Evolutionary conservation across 176 grass and related monocot species (phyloP).

Genomic region (Zoysia pacifica): DNA sequence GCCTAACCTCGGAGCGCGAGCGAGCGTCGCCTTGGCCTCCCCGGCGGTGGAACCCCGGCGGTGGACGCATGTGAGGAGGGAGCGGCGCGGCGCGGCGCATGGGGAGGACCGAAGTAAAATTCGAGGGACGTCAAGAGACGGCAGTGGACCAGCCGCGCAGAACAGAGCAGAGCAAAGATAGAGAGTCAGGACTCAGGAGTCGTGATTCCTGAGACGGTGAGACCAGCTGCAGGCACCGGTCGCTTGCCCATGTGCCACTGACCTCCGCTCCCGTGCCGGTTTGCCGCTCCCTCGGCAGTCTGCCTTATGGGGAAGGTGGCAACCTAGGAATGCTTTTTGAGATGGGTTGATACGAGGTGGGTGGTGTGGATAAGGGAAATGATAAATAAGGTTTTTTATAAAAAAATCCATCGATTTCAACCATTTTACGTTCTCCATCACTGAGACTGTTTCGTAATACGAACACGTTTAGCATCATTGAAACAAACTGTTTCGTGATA

Average conservation of each 20-base stretch:
- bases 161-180: background rate
- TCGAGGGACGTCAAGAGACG: background rate
- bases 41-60: slow-evolving; percentile 27
- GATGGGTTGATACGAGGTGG: too few species aligned
- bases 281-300: background rate
- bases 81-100: background rate
- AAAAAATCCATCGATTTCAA: too few species aligned
- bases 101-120: slow-evolving; percentile 35
- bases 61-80: slow-evolving; percentile 10
- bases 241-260: background rate
- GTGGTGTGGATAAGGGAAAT: too few species aligned
- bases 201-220: slow-evolving; percentile 17
- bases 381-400: too few species aligned
- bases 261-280: background rate
- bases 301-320: background rate
- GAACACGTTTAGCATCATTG: background rate
- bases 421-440: background rate
- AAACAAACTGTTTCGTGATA: too few species aligned
- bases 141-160: slow-evolving; percentile 7
- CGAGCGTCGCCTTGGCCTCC: background rate
- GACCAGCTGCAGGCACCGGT: slow-evolving; percentile 1
- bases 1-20: background rate
- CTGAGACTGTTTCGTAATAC: background rate
- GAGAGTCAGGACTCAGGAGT: background rate
- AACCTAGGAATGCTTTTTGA: background rate